Base-by-base conservation (phyloP, 2,329 filamentous ascomycete genomes). In the Fusarium austroafricanum region DNA sequence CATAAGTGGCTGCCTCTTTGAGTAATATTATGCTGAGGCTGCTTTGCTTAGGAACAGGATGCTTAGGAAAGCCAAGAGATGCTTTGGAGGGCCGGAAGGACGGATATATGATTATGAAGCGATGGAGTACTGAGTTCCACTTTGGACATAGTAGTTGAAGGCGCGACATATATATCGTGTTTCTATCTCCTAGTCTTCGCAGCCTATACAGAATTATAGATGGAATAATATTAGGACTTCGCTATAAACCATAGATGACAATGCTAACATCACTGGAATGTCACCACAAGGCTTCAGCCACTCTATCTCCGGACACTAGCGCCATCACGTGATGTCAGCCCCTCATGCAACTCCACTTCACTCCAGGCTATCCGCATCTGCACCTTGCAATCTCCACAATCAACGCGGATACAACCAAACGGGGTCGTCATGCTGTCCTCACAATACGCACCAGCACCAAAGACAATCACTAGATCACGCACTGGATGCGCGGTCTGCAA, bases 401-500 rank as follows among this genome's bases (percentile, higher is more conserved):
- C 63, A 67, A 67, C 57, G 42, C 60, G 46, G 45, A 57, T 49
- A 56, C 59, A 56, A 37, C 33, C 44, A 57, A 57, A 49, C 53
- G 42, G 45, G 43, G 45, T 65, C 59, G 49, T 38, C 33, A 64
- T 64, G 61, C 51, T 57, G 29, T 52, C 49, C 47, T 49, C 65
- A 18, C 50, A 61, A 45, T 66, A 56, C 20, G 43, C 59, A 21
- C 47, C 58, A 18, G 61, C 54, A 17, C 68, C 67, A 43, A 71
- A 68, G 54, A 70, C 67, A 43, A 71, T 71, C 18, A 71, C 68
- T 21, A 55, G 68, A 45, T 71, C 68, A 28, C 67, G 68, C 37
- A 71, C 66, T 39, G 68, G 68, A 15, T 71, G 68, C 40, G 68
- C 68, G 14, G 68, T 70, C 23, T 71, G 68, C 39, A 71, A 71